These are phyloP conservation scores for Westerdykella aurantiaca DNA, from an alignment of 2,329 filamentous ascomycete species.

Conservation along the genomic window DNA sequence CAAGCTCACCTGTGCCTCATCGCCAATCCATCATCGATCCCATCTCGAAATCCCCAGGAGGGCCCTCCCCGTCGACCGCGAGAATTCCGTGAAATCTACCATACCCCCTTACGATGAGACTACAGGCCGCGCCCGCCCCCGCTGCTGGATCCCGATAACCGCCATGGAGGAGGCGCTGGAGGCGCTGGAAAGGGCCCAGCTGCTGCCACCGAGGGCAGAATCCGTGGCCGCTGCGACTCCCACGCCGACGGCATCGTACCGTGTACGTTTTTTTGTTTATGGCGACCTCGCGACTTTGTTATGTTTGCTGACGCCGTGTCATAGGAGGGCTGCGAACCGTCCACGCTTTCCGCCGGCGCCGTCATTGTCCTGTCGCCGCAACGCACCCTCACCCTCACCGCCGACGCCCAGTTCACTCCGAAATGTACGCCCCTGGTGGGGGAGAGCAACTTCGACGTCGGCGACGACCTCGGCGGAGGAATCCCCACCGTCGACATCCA, in stretches of 20 bases:
- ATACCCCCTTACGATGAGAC: constrained; percentile 19
- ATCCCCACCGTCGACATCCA: constrained; percentile 56
- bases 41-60: constrained; percentile 6
- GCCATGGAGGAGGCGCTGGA: constrained; percentile 27
- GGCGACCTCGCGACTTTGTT: too few relatives aligned
- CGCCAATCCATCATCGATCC: constrained; percentile 12
- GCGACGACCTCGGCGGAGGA: constrained; percentile 38
- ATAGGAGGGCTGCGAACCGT: constrained; percentile 54
- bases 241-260: constrained; percentile 25
- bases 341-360: constrained; percentile 56
- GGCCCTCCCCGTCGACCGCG: constrained; percentile 13
- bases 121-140: constrained; percentile 14
- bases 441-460: constrained; percentile 27
- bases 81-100: constrained; percentile 6
- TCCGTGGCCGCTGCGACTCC: constrained; percentile 12
- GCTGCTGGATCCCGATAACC: constrained; percentile 33
- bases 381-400: constrained; percentile 54
- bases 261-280: too few relatives aligned
- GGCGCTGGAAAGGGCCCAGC: constrained; percentile 19
- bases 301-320: constrained; percentile 16
- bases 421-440: constrained; percentile 44
- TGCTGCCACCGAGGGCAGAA: constrained; percentile 1
- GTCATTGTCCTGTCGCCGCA: constrained; percentile 49
- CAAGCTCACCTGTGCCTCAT: constrained; percentile 13
- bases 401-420: constrained; percentile 56